Evolutionary conservation across 768 basidiomycete genomes (phyloP).

Genomic region (Mycena vulgaris): DNA sequence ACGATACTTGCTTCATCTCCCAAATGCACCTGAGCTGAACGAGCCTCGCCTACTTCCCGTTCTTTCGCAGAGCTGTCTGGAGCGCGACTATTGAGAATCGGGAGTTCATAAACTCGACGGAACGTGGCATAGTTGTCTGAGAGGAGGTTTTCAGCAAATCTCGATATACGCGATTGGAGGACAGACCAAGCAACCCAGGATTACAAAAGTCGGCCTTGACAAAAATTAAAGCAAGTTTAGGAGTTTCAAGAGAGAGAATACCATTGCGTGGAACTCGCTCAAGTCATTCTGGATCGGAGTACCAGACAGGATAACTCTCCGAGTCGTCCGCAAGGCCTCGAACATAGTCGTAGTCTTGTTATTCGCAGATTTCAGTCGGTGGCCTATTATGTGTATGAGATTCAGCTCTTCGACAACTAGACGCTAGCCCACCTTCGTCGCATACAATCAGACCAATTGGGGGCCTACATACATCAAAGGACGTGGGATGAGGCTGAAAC

Average conservation of each 20-base stretch:
- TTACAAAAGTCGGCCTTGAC: constrained; percentile 92
- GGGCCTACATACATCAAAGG: constrained; percentile 65
- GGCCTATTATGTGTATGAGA: constrained; percentile 63
- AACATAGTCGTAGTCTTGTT: constrained; percentile 94
- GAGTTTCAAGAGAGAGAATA: constrained; percentile 49
- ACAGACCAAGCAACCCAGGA: constrained; percentile 86
- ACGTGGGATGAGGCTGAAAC: neutral
- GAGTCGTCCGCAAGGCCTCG: constrained; percentile 78
- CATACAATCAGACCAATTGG: constrained; percentile 95
- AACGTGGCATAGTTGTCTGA: constrained; percentile 85
- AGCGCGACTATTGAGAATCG: constrained; percentile 89
- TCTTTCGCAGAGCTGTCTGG: constrained; percentile 82
- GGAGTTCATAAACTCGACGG: constrained; percentile 86
- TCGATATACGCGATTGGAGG: constrained; percentile 11
- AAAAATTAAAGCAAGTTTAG: constrained; percentile 6
- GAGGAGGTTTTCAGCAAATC: constrained; percentile 8
- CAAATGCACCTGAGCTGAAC: constrained; percentile 76
- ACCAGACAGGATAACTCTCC: constrained; percentile 92
- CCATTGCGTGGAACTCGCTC: constrained; percentile 97
- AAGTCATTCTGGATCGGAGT: constrained; percentile 99
- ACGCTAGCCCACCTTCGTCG: constrained; percentile 80
- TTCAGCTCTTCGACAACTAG: constrained; percentile 1
- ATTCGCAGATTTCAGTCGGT: constrained; percentile 92
- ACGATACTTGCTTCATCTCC: neutral
- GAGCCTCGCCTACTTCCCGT: constrained; percentile 82